Evolutionary conservation across 345 rosid species (phyloP).

Genomic region (Limnanthes douglasii): DNA sequence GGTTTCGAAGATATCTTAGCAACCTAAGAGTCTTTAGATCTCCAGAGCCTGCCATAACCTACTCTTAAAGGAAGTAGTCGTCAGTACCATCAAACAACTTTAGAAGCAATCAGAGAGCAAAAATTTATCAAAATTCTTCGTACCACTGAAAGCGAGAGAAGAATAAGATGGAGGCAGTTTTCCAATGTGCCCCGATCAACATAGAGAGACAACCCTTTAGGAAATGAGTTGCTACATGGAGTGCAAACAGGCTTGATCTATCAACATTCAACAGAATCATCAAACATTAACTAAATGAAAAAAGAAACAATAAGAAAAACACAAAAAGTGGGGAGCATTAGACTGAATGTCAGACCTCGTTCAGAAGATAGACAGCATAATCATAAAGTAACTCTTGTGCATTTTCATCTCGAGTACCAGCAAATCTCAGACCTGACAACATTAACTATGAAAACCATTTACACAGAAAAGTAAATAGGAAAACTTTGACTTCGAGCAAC

Average conservation of each 20-base stretch:
- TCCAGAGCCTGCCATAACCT: constrained; percentile 99
- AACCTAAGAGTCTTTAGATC: constrained; percentile 72
- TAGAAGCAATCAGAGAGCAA: constrained; percentile 1
- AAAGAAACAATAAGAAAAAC: constrained; percentile 1
- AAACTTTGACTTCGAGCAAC: too few relatives aligned
- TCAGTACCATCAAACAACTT: too few relatives aligned
- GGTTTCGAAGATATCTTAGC: constrained; percentile 66
- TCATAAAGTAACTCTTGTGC: constrained; percentile 73
- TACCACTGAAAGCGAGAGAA: constrained; percentile 88
- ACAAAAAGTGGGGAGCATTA: constrained; percentile 8
- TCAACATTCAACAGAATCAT: constrained; percentile 11
- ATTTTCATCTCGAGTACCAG: constrained; percentile 81
- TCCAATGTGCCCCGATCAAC: constrained; percentile 91
- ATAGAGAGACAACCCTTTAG: constrained; percentile 63
- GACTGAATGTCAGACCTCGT: constrained; percentile 50
- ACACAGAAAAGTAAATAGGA: too few relatives aligned
- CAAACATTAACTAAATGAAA: constrained; percentile 5
- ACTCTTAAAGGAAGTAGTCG: constrained; percentile 10
- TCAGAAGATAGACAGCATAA: constrained; percentile 64
- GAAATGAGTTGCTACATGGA: constrained; percentile 31
- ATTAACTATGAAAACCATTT: constrained; percentile 10
- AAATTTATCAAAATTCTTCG: constrained; percentile 1
- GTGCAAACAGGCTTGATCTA: constrained; percentile 81
- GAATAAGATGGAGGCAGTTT: constrained; percentile 75
- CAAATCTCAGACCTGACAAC: constrained; percentile 74